phyloP scores from a whole-genome alignment of 352 stramenopile genomes.

The Phytophthora chlamydospora region DNA sequence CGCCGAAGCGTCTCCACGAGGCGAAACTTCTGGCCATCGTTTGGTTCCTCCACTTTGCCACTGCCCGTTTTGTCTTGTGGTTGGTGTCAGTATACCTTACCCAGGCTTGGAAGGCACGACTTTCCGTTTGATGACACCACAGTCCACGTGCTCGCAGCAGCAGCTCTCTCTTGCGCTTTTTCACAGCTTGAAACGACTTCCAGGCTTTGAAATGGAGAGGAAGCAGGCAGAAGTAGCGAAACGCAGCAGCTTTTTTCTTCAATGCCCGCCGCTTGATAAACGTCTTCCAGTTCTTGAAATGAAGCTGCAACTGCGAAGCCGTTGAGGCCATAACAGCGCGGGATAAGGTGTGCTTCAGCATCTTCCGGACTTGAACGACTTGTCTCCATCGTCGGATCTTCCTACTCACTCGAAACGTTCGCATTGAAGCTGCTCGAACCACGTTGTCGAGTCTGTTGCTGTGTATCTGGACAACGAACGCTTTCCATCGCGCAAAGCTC shows the following conservation, averaged over 20 bases:
- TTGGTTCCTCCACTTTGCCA: slow-evolving; percentile 33
- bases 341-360: slow-evolving; percentile 27
- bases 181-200: slow-evolving; percentile 21
- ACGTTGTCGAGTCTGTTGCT: not conserved
- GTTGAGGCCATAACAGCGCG: slow-evolving; percentile 20
- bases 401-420: slow-evolving; percentile 22
- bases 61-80: slow-evolving; percentile 21
- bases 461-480: slow-evolving; percentile 13
- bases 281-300: slow-evolving; percentile 40
- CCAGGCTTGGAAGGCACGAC: slow-evolving; percentile 45
- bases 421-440: slow-evolving; percentile 6
- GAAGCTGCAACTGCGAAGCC: slow-evolving; percentile 8
- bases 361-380: slow-evolving; percentile 21
- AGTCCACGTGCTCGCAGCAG: slow-evolving; percentile 36
- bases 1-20: slow-evolving; percentile 21
- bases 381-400: slow-evolving; percentile 33
- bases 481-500: slow-evolving; percentile 22
- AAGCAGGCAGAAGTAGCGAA: slow-evolving; percentile 48
- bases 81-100: slow-evolving; percentile 1
- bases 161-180: slow-evolving; percentile 22
- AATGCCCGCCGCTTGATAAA: slow-evolving; percentile 26
- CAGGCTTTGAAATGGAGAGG: slow-evolving; percentile 39
- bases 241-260: slow-evolving; percentile 45
- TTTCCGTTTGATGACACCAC: slow-evolving; percentile 43
- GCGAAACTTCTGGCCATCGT: slow-evolving; percentile 16